These are phyloP conservation scores for Ambrosiella beaveri DNA, from an alignment of 2,329 filamentous ascomycete genomes.

Conservation along the genomic window DNA sequence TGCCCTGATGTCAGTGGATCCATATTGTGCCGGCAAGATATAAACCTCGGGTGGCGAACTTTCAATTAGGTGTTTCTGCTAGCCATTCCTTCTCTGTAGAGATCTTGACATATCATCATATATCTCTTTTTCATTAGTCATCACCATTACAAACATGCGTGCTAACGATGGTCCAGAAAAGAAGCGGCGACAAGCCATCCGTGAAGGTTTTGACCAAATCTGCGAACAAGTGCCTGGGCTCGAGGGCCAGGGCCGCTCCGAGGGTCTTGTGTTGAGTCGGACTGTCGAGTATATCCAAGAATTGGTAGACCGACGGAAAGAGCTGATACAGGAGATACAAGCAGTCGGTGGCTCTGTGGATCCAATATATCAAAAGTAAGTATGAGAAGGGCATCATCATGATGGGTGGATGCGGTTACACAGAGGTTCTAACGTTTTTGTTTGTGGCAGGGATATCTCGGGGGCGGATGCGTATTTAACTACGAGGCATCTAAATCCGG, in stretches of 20 bases:
- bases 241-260: conserved; percentile 67
- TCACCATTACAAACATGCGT: conserved; percentile 12
- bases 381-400: neutral
- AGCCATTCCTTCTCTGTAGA: neutral
- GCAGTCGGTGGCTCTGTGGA: conserved; percentile 39
- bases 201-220: conserved; percentile 67
- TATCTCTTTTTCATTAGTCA: neutral
- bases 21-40: no score
- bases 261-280: conserved; percentile 62
- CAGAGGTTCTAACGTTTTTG: neutral
- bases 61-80: neutral
- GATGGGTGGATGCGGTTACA: neutral
- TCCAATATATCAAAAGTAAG: conserved; percentile 9
- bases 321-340: conserved; percentile 41
- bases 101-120: neutral
- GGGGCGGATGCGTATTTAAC: conserved; percentile 7
- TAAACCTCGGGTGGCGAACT: no score
- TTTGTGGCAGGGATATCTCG: conserved; percentile 3
- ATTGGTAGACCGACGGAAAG: conserved; percentile 39
- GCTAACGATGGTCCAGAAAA: conserved; percentile 21
- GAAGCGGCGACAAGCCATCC: conserved; percentile 44
- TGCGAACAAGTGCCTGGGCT: conserved; percentile 67
- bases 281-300: conserved; percentile 49
- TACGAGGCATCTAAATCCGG: neutral
- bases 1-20: no score